These are phyloP conservation scores for Begonia loranthoides DNA, from an alignment of 306 rosid species.

Conservation along the genomic window DNA sequence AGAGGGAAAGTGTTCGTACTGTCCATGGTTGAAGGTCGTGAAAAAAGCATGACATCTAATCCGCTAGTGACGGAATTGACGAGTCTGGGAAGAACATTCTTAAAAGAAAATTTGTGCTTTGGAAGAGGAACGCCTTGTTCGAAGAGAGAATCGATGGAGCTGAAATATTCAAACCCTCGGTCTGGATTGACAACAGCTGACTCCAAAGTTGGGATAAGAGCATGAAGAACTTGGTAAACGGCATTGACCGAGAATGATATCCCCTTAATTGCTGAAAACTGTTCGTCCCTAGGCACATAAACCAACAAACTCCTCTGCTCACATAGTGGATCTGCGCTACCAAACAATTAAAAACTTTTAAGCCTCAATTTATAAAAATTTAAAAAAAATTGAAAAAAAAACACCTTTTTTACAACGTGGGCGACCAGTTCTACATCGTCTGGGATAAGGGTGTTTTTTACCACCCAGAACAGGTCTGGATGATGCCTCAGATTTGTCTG, in stretches of 20 bases:
- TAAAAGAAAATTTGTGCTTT: constrained; percentile 8
- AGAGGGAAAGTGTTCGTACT: background rate
- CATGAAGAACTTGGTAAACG: constrained; percentile 13
- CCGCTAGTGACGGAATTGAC: constrained; percentile 17
- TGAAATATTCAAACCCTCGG: constrained; percentile 26
- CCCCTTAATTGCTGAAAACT: constrained; percentile 25
- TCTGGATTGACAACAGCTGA: constrained; percentile 6
- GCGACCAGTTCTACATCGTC: constrained; percentile 25
- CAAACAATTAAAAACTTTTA: too few relatives aligned
- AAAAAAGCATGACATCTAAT: constrained; percentile 21
- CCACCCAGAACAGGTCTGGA: constrained; percentile 18
- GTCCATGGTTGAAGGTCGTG: constrained; percentile 21
- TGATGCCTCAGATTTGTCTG: constrained; percentile 13
- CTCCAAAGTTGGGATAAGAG: constrained; percentile 16
- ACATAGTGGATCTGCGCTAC: constrained; percentile 17
- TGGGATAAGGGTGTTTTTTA: constrained; percentile 11
- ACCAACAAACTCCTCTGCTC: constrained; percentile 16
- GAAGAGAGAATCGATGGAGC: constrained; percentile 27
- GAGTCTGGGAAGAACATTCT: constrained; percentile 19
- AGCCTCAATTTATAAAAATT: too few relatives aligned
- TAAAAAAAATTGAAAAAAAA: too few relatives aligned
- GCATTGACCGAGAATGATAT: constrained; percentile 11
- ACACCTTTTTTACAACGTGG: constrained; percentile 11
- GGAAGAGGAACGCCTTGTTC: constrained; percentile 17
- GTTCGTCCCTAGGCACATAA: constrained; percentile 33